These are phyloP conservation scores for Daldinia bambusicola DNA, from an alignment of 495 filamentous ascomycete genomes.

Conservation along the genomic window DNA sequence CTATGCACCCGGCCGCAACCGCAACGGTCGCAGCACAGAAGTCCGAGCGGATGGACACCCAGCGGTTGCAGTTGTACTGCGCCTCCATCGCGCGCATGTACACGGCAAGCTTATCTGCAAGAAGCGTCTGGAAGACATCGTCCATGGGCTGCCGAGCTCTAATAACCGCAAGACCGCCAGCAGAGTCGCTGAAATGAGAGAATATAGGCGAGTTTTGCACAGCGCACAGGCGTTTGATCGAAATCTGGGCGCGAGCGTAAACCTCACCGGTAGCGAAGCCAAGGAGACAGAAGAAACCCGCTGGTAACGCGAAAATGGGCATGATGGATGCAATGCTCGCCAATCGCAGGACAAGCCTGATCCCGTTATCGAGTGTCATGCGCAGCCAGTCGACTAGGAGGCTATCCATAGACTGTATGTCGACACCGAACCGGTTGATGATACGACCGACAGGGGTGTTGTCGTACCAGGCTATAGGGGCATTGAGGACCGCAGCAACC, in stretches of 20 bases:
- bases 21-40: conserved; percentile 32
- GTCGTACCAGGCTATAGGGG: conserved; percentile 88
- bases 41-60: conserved; percentile 44
- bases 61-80: conserved; percentile 73
- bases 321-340: conserved; percentile 78
- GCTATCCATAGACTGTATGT: conserved; percentile 85
- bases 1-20: conserved; percentile 16
- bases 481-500: conserved; percentile 73
- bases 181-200: conserved; percentile 80
- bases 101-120: conserved; percentile 70
- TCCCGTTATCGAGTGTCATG: conserved; percentile 69
- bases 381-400: conserved; percentile 65
- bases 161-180: conserved; percentile 83
- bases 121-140: conserved; percentile 77
- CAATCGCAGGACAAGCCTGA: conserved; percentile 49
- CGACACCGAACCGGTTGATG: conserved; percentile 90
- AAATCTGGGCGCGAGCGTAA: conserved; percentile 79
- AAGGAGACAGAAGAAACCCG: conserved; percentile 69
- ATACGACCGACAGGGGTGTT: conserved; percentile 85
- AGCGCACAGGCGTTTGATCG: conserved; percentile 65
- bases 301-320: conserved; percentile 60
- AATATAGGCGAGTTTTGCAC: conserved; percentile 80
- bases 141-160: conserved; percentile 80
- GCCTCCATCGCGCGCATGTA: conserved; percentile 31
- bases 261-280: conserved; percentile 75